Base-by-base conservation (phyloP, 495 filamentous ascomycete genomes). In the Venustampulla echinocandica region DNA sequence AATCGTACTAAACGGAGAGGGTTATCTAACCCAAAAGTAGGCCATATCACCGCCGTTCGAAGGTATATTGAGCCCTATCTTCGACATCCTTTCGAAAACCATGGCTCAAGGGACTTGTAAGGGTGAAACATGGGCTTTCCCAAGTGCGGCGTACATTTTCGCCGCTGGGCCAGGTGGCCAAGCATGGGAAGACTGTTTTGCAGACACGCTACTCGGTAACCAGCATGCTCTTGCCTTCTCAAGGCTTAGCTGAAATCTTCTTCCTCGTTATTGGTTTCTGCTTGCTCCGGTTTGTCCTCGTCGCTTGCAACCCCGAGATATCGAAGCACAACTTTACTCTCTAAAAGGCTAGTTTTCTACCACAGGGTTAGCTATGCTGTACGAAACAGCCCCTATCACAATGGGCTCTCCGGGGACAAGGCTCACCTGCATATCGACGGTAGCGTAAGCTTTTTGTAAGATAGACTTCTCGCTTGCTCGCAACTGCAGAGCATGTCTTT, bases 211-310 rank as follows among this genome's bases (percentile, higher is more conserved):
- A n/a, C n/a, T n/a, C n/a, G n/a, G n/a, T n/a, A n/a, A n/a, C n/a
- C n/a, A n/a, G n/a, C n/a, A n/a, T n/a, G n/a, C n/a, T n/a, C n/a
- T n/a, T n/a, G n/a, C n/a, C n/a, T n/a, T n/a, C n/a, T n/a, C n/a
- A n/a, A 6, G 23, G 6, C 24, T 53, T 44, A 59, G 42, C 43
- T 49, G 44, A 60, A 60, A 46, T 60, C 56, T n/a, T 56, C 56
- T n/a, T 60, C 48, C 18, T 52, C 42, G 15, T 37, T 18, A 57
- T 55, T 57, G 45, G 56, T 41, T 13, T 32, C 17, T 24, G 28
- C 44, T 3, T 43, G 19, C 9, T 49, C 45, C 33, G 43, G 37
- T 28, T 40, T 25, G 38, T 46, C 47, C 24, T 48, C 41, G 19
- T 42, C 28, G 2, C 7, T 28, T 14, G 4, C 44, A 17, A 42